Evolutionary conservation across 805 yeast species (phyloP).

Genomic region (Schwanniomyces vanrijiae): DNA sequence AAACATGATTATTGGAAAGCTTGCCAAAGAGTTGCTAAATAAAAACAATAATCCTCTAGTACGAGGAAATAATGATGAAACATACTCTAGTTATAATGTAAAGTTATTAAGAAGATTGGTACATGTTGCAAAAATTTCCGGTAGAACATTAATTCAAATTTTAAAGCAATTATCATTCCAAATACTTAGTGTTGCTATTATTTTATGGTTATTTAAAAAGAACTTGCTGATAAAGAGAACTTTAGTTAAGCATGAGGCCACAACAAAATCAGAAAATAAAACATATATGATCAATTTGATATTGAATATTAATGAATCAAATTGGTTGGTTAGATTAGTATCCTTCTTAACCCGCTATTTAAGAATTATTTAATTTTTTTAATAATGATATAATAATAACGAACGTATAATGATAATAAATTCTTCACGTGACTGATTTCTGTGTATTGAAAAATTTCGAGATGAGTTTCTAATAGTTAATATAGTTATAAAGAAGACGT

Average conservation of each 20-base stretch:
- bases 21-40: constrained; percentile 38
- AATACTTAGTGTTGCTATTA: constrained; percentile 34
- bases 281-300: constrained; percentile 45
- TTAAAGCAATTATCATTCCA: constrained; percentile 37
- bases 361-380: constrained; percentile 37
- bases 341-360: constrained; percentile 38
- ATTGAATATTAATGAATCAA: constrained; percentile 41
- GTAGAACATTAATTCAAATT: constrained; percentile 25
- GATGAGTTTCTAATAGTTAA: constrained; percentile 11
- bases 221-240: constrained; percentile 40
- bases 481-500: neutral
- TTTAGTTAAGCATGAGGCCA: constrained; percentile 31
- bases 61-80: constrained; percentile 11
- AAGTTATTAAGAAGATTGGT: constrained; percentile 21
- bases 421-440: constrained; percentile 3
- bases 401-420: neutral
- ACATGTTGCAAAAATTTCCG: constrained; percentile 24
- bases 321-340: constrained; percentile 43
- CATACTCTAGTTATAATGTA: neutral
- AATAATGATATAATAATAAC: neutral
- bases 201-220: constrained; percentile 42
- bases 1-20: constrained; percentile 44
- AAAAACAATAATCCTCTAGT: constrained; percentile 14
- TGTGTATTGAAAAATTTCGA: constrained; percentile 15
- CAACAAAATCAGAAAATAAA: constrained; percentile 20